A percentile compares a stretch with the other conserved stretches of the same genome.
phyloP scores from a whole-genome alignment of 1,284 basidiomycete species.

The Anthracocystis setariae region DNA sequence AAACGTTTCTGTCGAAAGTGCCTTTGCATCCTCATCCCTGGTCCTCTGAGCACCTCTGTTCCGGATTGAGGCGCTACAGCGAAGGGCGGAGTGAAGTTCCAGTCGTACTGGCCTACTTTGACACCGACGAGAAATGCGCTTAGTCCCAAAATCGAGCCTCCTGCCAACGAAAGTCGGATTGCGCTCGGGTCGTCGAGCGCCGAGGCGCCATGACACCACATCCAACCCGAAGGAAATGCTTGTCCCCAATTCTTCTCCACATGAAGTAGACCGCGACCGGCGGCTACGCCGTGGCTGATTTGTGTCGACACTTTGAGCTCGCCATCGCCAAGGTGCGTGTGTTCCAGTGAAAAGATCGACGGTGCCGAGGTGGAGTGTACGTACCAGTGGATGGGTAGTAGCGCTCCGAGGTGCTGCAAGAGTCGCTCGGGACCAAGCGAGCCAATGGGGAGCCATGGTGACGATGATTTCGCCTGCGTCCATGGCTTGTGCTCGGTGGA shows the following conservation, averaged over 20 bases:
- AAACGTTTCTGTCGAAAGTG: conserved; percentile 20
- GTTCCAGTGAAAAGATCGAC: conserved; percentile 29
- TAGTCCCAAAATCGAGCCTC: conserved; percentile 29
- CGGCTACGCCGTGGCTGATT: conserved; percentile 19
- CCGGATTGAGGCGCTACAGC: conserved; percentile 21
- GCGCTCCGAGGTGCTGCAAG: conserved; percentile 34
- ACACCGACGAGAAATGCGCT: conserved; percentile 41
- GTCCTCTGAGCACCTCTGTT: conserved; percentile 12
- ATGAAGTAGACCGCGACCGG: conserved; percentile 26
- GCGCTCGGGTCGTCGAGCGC: conserved; percentile 14
- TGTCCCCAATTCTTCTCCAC: conserved; percentile 49
- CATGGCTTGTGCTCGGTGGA: conserved; percentile 19
- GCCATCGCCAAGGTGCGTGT: not conserved
- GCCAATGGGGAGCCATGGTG: conserved; percentile 10
- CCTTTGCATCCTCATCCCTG: conserved; percentile 19
- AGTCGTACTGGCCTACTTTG: conserved; percentile 10
- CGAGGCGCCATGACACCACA: conserved; percentile 32
- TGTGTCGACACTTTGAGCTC: not conserved
- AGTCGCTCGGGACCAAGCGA: conserved; percentile 26
- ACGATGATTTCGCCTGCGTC: not conserved
- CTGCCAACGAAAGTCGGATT: conserved; percentile 17
- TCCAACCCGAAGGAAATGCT: conserved; percentile 40
- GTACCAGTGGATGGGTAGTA: conserved; percentile 44
- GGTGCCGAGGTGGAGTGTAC: conserved; percentile 31
- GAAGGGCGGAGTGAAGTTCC: conserved; percentile 35